These are phyloP conservation scores for Globisporangium mamillatum DNA, from an alignment of 352 stramenopile genomes.

Conservation along the genomic window DNA sequence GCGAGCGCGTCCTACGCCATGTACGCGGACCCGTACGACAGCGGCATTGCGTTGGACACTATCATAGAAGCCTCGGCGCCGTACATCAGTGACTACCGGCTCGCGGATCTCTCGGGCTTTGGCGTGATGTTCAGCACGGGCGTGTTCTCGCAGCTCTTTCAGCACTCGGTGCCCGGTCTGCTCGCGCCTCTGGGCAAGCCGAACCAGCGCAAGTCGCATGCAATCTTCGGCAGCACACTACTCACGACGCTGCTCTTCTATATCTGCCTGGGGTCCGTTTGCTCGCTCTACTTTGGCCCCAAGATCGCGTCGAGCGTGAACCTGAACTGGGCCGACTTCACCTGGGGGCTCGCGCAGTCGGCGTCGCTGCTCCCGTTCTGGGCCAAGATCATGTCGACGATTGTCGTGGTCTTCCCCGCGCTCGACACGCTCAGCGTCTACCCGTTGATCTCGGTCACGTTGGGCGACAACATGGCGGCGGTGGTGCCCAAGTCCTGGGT, in stretches of 20 bases:
- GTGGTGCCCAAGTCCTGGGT: slow-evolving; percentile 48
- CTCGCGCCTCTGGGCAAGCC: slow-evolving; percentile 60
- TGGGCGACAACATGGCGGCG: slow-evolving; percentile 88
- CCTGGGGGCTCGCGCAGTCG: slow-evolving; percentile 65
- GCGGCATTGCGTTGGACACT: slow-evolving; percentile 19
- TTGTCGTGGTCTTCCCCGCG: slow-evolving; percentile 89
- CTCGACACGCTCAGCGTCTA: slow-evolving; percentile 90
- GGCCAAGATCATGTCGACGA: slow-evolving; percentile 60
- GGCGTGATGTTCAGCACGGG: slow-evolving; percentile 89
- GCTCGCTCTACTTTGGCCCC: slow-evolving; percentile 84
- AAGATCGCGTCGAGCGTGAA: slow-evolving; percentile 84
- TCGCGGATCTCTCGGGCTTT: slow-evolving; percentile 77
- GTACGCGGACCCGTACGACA: slow-evolving; percentile 64
- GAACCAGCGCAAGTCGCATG: slow-evolving; percentile 57
- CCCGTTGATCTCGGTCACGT: slow-evolving; percentile 89
- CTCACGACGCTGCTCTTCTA: slow-evolving; percentile 87
- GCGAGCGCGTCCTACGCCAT: slow-evolving; percentile 74
- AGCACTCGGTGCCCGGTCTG: slow-evolving; percentile 88
- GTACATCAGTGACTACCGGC: slow-evolving; percentile 61
- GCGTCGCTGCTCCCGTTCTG: slow-evolving; percentile 48
- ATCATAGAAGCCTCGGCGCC: slow-evolving; percentile 1
- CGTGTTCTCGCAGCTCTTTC: slow-evolving; percentile 90
- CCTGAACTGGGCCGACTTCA: slow-evolving; percentile 90
- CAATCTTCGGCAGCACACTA: slow-evolving; percentile 77
- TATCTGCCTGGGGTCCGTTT: slow-evolving; percentile 68